phyloP scores from a whole-genome alignment of 352 stramenopile species.

The Globisporangium rhizosaccharum region DNA sequence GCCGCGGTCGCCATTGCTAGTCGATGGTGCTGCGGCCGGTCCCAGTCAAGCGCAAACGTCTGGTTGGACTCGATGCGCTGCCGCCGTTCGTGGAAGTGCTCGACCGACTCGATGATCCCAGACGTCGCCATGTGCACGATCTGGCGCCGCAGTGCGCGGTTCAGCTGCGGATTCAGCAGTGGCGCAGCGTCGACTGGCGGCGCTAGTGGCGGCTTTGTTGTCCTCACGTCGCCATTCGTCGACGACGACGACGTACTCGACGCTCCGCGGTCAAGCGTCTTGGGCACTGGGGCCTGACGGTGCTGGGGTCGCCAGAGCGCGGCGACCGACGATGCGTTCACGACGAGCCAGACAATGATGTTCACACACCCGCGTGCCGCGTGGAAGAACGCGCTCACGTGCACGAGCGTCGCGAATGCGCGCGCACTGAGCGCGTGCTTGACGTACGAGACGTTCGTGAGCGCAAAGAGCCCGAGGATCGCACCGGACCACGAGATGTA shows the following conservation, averaged over 20 bases:
- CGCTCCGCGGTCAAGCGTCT: neutral
- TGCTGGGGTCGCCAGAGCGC: neutral
- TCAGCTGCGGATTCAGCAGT: constrained; percentile 81
- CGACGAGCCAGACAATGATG: constrained; percentile 83
- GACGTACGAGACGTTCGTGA: constrained; percentile 42
- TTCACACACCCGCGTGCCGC: constrained; percentile 72
- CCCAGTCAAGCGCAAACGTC: constrained; percentile 79
- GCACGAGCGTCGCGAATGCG: constrained; percentile 56
- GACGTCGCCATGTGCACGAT: constrained; percentile 89
- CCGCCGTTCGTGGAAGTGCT: constrained; percentile 71
- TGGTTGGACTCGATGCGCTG: constrained; percentile 69
- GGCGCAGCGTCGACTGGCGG: constrained; percentile 23
- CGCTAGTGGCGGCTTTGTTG: constrained; percentile 3
- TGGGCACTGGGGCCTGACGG: neutral
- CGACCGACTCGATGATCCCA: constrained; percentile 82
- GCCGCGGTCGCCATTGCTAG: constrained; percentile 26
- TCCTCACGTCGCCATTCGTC: constrained; percentile 1
- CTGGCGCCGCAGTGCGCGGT: constrained; percentile 73
- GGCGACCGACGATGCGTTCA: constrained; percentile 55
- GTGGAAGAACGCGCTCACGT: constrained; percentile 76
- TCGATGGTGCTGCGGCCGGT: constrained; percentile 13
- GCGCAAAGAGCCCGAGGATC: constrained; percentile 60
- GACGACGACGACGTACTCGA: constrained; percentile 5
- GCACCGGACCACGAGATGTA: constrained; percentile 84
- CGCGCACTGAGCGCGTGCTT: constrained; percentile 31